Conservation (phyloP, 2,329 filamentous ascomycete genomes). For the Verticillium nonalfalfae region DNA sequence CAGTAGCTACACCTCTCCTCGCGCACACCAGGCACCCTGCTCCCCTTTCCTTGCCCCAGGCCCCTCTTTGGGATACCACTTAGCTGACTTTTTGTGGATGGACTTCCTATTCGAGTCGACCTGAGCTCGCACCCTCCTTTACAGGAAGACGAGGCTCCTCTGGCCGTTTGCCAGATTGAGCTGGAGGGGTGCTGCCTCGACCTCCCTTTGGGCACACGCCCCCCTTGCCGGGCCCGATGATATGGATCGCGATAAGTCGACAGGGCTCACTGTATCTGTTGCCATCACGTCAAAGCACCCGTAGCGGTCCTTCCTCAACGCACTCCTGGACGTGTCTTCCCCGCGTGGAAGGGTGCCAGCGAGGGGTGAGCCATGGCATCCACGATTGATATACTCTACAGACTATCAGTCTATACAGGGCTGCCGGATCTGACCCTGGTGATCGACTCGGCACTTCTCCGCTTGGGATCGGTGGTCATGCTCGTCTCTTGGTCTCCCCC, state of each 20-base stretch:
- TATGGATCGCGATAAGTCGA: neutral
- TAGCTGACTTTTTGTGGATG: neutral
- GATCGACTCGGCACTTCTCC: neutral
- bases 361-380: neutral
- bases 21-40: neutral
- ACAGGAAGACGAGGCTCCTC: neutral
- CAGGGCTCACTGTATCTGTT: neutral
- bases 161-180: neutral
- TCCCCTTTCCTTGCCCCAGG: neutral
- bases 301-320: neutral
- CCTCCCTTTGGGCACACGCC: constrained; percentile 1
- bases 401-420: constrained; percentile 1
- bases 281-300: neutral
- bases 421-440: neutral
- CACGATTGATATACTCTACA: neutral
- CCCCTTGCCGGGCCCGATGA: neutral
- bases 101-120: neutral
- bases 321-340: neutral
- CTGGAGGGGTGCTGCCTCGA: neutral
- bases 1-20: neutral
- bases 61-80: neutral
- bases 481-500: no score
- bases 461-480: neutral
- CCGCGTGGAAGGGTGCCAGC: neutral
- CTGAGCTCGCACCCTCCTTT: neutral